phyloP scores from a whole-genome alignment of 2,329 filamentous ascomycete genomes.

The Trichoderma sp. region DNA sequence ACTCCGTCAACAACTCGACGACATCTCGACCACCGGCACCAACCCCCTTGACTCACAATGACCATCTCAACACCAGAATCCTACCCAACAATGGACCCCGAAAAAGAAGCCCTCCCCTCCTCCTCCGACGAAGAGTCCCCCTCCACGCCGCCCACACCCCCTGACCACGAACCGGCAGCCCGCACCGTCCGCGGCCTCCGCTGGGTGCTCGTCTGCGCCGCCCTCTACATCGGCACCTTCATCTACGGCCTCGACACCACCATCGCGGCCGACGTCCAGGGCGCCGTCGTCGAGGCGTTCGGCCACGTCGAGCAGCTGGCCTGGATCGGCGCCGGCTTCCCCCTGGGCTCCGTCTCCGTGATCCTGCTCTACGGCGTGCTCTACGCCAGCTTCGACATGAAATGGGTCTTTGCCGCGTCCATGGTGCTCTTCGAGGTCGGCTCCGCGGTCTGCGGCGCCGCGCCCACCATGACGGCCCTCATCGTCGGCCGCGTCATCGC shows the following conservation, averaged over 20 bases:
- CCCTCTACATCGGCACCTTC: constrained; percentile 22
- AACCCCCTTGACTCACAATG: too few relatives aligned
- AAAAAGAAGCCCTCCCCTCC: neutral
- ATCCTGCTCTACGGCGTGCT: constrained; percentile 44
- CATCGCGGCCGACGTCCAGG: constrained; percentile 53
- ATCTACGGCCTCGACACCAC: constrained; percentile 46
- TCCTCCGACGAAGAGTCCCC: constrained; percentile 4
- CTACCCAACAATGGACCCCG: neutral
- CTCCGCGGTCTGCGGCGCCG: constrained; percentile 46
- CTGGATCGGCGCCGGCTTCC: constrained; percentile 47
- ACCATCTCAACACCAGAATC: too few relatives aligned
- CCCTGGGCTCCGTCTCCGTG: constrained; percentile 45
- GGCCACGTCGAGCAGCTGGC: constrained; percentile 43
- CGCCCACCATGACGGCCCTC: constrained; percentile 47
- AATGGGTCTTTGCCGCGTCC: constrained; percentile 42
- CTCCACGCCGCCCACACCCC: neutral
- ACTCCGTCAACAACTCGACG: too few relatives aligned
- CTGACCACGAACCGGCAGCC: neutral
- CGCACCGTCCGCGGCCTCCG: constrained; percentile 3
- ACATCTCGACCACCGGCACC: too few relatives aligned
- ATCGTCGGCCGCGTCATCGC: constrained; percentile 50
- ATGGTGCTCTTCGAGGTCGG: constrained; percentile 37
- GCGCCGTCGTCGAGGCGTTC: constrained; percentile 44
- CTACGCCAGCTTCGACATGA: constrained; percentile 49
- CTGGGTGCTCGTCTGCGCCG: constrained; percentile 23